These are phyloP conservation scores for Macaranga tanarius DNA, from an alignment of 441 rosid genomes.

Conservation along the genomic window DNA sequence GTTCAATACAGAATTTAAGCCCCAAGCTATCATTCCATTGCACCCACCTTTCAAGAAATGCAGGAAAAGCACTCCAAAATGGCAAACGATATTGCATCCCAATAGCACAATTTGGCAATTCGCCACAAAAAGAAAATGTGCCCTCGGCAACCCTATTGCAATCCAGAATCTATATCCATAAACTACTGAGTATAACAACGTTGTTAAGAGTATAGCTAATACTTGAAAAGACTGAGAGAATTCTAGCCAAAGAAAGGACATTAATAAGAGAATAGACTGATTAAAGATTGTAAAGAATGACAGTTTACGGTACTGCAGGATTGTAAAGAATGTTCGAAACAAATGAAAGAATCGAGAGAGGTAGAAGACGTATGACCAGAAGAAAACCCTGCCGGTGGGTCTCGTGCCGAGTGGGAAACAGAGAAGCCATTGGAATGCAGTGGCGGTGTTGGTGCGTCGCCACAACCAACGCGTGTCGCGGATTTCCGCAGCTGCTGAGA, in stretches of 20 bases:
- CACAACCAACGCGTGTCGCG: slow-evolving; percentile 65
- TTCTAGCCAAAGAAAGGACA: slow-evolving; percentile 80
- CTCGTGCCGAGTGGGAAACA: slow-evolving; percentile 90
- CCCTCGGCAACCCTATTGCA: slow-evolving; percentile 66
- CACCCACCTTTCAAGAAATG: slow-evolving; percentile 84
- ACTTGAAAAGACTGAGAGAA: slow-evolving; percentile 87
- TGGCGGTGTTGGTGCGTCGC: slow-evolving; percentile 59
- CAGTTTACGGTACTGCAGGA: slow-evolving; percentile 51
- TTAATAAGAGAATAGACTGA: slow-evolving; percentile 52
- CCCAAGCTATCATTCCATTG: slow-evolving; percentile 88
- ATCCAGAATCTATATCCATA: slow-evolving; percentile 85
- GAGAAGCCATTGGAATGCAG: slow-evolving; percentile 81
- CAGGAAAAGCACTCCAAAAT: slow-evolving; percentile 60
- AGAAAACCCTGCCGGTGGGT: slow-evolving; percentile 87
- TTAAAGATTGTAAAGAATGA: slow-evolving; percentile 54
- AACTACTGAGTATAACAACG: slow-evolving; percentile 61
- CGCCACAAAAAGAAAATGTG: slow-evolving; percentile 56
- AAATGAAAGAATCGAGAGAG: slow-evolving; percentile 79
- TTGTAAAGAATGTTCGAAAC: slow-evolving; percentile 56
- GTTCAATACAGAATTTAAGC: slow-evolving; percentile 62
- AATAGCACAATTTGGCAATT: slow-evolving; percentile 65
- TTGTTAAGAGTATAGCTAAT: slow-evolving; percentile 60
- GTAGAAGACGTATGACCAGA: slow-evolving; percentile 88
- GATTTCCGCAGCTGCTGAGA: slow-evolving; percentile 76
- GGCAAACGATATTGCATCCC: slow-evolving; percentile 68